Conservation (phyloP, 1,284 basidiomycete genomes). For the Agaricales sp. region DNA sequence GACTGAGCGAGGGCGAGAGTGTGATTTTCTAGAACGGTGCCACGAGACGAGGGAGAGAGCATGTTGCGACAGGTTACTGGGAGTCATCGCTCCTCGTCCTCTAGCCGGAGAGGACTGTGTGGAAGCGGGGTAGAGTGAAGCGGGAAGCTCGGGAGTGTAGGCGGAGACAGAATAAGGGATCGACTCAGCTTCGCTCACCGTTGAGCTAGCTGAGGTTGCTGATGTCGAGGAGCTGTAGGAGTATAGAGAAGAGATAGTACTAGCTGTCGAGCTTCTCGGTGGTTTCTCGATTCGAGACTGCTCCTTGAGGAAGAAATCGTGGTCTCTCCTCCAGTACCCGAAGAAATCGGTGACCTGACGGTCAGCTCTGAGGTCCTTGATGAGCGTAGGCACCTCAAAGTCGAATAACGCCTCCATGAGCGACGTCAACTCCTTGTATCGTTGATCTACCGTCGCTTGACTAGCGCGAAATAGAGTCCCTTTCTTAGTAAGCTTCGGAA, state of each 20-base stretch:
- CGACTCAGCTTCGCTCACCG: background rate
- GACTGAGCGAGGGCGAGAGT: conserved; percentile 23
- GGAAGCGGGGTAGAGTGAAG: background rate
- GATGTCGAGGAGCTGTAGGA: background rate
- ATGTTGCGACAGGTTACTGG: conserved; percentile 42
- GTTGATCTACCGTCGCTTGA: conserved; percentile 52
- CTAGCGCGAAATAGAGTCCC: conserved; percentile 61
- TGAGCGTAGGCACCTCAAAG: conserved; percentile 50
- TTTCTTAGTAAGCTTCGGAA: conserved; percentile 61
- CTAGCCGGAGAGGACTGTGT: background rate
- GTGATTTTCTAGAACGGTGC: conserved; percentile 19
- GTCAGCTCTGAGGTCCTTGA: conserved; percentile 53
- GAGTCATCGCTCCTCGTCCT: background rate
- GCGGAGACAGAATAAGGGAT: conserved; percentile 13
- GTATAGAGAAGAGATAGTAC: conserved; percentile 15
- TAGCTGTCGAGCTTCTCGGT: conserved; percentile 18
- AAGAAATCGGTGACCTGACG: conserved; percentile 63
- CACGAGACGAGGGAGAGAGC: conserved; percentile 35
- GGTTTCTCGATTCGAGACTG: conserved; percentile 9
- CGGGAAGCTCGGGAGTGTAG: conserved; percentile 14
- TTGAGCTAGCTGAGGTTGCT: background rate
- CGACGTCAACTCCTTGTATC: conserved; percentile 44
- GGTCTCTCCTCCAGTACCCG: conserved; percentile 61
- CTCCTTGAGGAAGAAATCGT: conserved; percentile 41
- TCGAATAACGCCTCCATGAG: conserved; percentile 49